phyloP scores from a whole-genome alignment of 2,329 filamentous ascomycete species.

The Trichophyton equinum region DNA sequence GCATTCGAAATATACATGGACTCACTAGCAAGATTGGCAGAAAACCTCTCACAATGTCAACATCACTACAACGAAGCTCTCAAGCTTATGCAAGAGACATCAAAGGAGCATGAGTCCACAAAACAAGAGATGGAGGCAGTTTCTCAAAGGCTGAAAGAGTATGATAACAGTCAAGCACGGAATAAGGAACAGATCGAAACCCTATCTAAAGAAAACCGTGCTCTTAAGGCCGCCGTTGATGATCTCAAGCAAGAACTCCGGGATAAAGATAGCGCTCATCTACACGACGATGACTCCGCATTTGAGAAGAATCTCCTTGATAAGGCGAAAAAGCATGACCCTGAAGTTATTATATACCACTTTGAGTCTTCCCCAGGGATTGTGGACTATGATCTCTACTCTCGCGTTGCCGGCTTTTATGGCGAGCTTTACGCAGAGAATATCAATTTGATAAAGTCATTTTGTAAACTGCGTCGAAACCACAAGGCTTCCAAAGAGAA shows the following conservation, averaged over 20 bases:
- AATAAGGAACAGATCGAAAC: neutral
- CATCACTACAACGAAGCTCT: constrained; percentile 1
- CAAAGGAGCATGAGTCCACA: neutral
- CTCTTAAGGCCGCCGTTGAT: neutral
- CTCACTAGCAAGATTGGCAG: neutral
- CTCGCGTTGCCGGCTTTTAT: constrained; percentile 22
- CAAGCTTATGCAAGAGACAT: neutral
- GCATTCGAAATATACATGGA: neutral
- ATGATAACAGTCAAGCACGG: neutral
- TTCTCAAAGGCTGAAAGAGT: neutral
- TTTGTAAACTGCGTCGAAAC: constrained; percentile 20
- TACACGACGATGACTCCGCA: neutral
- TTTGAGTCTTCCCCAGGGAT: neutral
- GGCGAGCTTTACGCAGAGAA: constrained; percentile 22
- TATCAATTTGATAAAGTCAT: constrained; percentile 19
- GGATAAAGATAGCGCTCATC: neutral
- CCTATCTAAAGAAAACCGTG: neutral
- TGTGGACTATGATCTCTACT: constrained; percentile 8
- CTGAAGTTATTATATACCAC: neutral
- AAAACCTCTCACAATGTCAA: neutral
- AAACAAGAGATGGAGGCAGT: neutral
- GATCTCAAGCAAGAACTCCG: neutral
- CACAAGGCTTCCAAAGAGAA: constrained; percentile 26
- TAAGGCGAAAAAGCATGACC: neutral
- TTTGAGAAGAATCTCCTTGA: neutral